Conservation (phyloP, 176 grass and related monocot species). For the Rhynchospora breviuscula region DNA sequence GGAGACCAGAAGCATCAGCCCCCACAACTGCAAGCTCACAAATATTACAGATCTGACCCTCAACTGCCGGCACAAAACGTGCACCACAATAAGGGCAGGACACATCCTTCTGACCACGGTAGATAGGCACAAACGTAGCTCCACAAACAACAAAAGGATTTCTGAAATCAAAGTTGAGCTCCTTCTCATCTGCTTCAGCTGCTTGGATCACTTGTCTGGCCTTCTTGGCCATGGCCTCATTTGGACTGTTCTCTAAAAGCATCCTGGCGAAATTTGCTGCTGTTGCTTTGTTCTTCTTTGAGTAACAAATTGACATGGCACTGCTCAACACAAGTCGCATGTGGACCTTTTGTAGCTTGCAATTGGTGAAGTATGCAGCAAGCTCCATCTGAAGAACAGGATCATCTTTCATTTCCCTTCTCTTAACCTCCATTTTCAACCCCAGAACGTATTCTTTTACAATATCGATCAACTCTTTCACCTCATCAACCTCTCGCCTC, state of each 20-base stretch:
- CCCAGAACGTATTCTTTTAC: constrained; percentile 84
- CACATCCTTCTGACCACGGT: constrained; percentile 91
- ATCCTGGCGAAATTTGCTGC: constrained; percentile 74
- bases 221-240: constrained; percentile 67
- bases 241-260: constrained; percentile 80
- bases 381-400: constrained; percentile 52
- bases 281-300: constrained; percentile 56
- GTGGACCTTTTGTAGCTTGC: constrained; percentile 81
- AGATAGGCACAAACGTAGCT: constrained; percentile 72
- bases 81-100: constrained; percentile 79
- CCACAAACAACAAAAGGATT: constrained; percentile 96
- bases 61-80: constrained; percentile 51
- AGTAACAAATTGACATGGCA: constrained; percentile 79
- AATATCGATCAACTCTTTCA: constrained; percentile 93
- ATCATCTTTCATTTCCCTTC: constrained; percentile 65
- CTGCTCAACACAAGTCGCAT: constrained; percentile 59
- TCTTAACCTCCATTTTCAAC: constrained; percentile 81
- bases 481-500: constrained; percentile 87
- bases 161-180: constrained; percentile 88
- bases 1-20: constrained; percentile 70
- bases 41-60: constrained; percentile 87
- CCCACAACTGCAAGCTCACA: constrained; percentile 71
- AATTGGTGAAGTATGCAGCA: constrained; percentile 83
- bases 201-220: constrained; percentile 66
- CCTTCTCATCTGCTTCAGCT: constrained; percentile 42